Evolutionary conservation across 768 basidiomycete species (phyloP).

Genomic region (Pisolithus tinctorius): DNA sequence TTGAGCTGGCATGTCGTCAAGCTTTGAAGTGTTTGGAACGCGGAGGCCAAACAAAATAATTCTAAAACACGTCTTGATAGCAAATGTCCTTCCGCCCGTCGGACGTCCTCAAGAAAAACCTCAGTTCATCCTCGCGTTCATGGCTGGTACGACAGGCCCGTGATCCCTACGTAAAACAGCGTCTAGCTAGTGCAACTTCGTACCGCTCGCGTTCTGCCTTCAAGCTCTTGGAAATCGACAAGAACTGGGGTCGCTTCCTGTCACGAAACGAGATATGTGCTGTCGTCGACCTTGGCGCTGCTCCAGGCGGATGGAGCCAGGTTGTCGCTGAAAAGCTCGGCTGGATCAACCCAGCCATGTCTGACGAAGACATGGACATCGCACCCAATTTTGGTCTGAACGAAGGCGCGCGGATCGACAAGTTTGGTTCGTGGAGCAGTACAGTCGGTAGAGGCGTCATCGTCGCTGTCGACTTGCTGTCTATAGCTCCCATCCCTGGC

Average conservation of each 20-base stretch:
- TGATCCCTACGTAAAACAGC: slow-evolving; percentile 66
- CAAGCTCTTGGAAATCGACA: slow-evolving; percentile 80
- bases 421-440: slow-evolving; percentile 19
- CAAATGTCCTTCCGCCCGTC: slow-evolving; percentile 33
- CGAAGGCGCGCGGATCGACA: not conserved
- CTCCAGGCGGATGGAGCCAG: slow-evolving; percentile 94
- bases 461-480: slow-evolving; percentile 76
- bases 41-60: slow-evolving; percentile 20
- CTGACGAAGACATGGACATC: not conserved
- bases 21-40: slow-evolving; percentile 13
- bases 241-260: slow-evolving; percentile 47
- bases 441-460: slow-evolving; percentile 33
- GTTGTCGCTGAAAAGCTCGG: slow-evolving; percentile 65
- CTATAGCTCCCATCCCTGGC: slow-evolving; percentile 64
- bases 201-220: slow-evolving; percentile 88
- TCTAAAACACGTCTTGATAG: not conserved
- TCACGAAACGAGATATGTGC: slow-evolving; percentile 43
- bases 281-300: slow-evolving; percentile 85
- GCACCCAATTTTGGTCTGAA: not conserved
- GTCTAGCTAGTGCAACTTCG: slow-evolving; percentile 34
- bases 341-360: slow-evolving; percentile 25
- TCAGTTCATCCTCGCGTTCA: slow-evolving; percentile 37
- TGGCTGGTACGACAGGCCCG: slow-evolving; percentile 68
- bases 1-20: slow-evolving; percentile 11
- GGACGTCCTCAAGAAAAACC: slow-evolving; percentile 21